Evolutionary conservation across 2,329 filamentous ascomycete species (phyloP).

Genomic region (Pezicula carpinea): DNA sequence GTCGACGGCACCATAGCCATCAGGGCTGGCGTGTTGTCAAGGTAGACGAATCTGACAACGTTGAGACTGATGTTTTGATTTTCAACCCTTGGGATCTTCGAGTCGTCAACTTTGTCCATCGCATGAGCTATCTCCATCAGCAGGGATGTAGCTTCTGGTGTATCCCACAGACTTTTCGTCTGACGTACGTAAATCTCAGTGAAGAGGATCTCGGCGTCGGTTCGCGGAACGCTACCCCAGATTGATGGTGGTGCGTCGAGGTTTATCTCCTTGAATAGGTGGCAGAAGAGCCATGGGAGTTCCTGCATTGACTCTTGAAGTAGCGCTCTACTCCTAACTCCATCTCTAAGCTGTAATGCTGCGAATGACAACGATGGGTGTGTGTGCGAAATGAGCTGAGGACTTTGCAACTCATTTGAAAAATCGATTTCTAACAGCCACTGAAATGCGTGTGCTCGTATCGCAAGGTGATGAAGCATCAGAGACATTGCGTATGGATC

Average conservation of each 20-base stretch:
- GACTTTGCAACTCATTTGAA: slow-evolving; percentile 7
- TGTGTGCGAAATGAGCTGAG: slow-evolving; percentile 59
- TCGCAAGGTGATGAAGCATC: slow-evolving; percentile 75
- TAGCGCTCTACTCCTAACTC: slow-evolving; percentile 57
- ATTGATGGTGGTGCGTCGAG: slow-evolving; percentile 74
- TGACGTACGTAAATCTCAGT: slow-evolving; percentile 61
- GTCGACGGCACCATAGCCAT: slow-evolving; percentile 26
- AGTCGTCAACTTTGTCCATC: slow-evolving; percentile 18
- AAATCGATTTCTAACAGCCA: slow-evolving; percentile 64
- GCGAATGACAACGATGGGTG: slow-evolving; percentile 75
- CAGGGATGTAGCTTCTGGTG: slow-evolving; percentile 57
- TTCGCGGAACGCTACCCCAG: slow-evolving; percentile 71
- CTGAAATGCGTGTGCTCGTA: slow-evolving; percentile 72
- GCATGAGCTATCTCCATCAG: slow-evolving; percentile 58
- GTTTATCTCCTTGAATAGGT: slow-evolving; percentile 75
- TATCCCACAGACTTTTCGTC: slow-evolving; percentile 70
- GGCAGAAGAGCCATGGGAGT: slow-evolving; percentile 80
- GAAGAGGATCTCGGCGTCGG: slow-evolving; percentile 46
- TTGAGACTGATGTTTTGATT: slow-evolving; percentile 25
- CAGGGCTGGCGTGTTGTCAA: slow-evolving; percentile 27
- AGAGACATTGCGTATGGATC: slow-evolving; percentile 84
- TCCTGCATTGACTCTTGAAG: slow-evolving; percentile 64
- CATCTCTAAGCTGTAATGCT: slow-evolving; percentile 64
- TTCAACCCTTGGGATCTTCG: slow-evolving; percentile 10
- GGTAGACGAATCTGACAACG: slow-evolving; percentile 27